Percentiles rank a stretch among this genome's conserved stretches.
These are phyloP conservation scores for Ceratocystis destructans DNA, from an alignment of 2,329 filamentous ascomycete genomes.

Conservation along the genomic window DNA sequence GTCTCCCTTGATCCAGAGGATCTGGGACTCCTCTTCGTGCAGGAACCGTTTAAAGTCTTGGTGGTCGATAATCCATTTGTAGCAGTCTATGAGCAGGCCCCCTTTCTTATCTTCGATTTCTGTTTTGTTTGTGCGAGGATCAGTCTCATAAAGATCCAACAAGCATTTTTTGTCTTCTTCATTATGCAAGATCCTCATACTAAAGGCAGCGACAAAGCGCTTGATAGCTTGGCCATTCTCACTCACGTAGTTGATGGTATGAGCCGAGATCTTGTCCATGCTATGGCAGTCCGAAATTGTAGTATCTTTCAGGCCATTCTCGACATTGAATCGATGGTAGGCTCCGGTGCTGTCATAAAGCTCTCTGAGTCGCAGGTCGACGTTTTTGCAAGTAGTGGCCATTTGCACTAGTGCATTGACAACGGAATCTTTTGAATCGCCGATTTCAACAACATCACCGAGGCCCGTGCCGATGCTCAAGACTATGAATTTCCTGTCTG, in stretches of 20 bases:
- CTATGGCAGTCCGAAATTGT: conserved; percentile 23
- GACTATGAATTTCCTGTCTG: conserved; percentile 17
- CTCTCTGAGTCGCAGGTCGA: conserved; percentile 4
- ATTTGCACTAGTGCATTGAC: not conserved
- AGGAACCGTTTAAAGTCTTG: no score
- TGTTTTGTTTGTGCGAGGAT: no score
- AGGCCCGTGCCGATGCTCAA: conserved; percentile 25
- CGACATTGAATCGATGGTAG: conserved; percentile 25
- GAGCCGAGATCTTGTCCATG: conserved; percentile 20
- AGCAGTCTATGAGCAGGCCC: no score
- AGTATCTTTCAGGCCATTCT: conserved; percentile 23
- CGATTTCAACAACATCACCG: conserved; percentile 20
- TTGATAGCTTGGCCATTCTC: no score
- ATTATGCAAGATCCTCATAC: not conserved
- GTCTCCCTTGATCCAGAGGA: no score
- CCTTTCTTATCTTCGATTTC: rapidly evolving
- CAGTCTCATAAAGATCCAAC: no score
- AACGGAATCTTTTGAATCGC: not conserved
- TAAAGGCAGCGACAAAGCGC: not conserved
- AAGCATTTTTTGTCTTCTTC: no score
- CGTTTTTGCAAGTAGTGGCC: not conserved
- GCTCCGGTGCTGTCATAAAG: conserved; percentile 19
- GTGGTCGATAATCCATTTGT: no score
- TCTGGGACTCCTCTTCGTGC: no score
- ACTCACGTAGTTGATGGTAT: conserved; percentile 18